Conservation (phyloP, 176 grass and related monocot species). For the Microstegium vimineum region DNA sequence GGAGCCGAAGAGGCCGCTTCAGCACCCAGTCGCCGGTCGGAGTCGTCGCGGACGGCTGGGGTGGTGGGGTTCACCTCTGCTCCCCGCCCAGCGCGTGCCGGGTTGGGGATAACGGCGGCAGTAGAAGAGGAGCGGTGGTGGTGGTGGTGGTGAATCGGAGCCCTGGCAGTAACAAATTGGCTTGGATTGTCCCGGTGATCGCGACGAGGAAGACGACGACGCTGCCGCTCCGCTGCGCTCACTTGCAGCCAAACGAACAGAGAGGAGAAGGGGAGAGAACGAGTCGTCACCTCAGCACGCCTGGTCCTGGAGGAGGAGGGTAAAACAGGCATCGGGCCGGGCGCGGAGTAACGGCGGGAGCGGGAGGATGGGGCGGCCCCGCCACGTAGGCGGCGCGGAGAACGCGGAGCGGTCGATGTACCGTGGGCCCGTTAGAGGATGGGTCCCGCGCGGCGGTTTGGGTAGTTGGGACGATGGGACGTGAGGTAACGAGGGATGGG, state of each 20-base stretch:
- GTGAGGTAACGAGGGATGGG: background rate
- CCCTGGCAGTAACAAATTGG: background rate
- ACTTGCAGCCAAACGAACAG: background rate
- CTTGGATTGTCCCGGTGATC: constrained; percentile 6
- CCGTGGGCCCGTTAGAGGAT: rapidly evolving
- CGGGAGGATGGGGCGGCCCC: background rate
- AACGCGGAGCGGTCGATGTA: background rate
- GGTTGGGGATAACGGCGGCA: background rate
- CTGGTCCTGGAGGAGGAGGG: background rate
- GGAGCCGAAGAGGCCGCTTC: background rate
- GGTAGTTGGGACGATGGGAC: background rate
- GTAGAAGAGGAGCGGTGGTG: background rate
- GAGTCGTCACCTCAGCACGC: background rate
- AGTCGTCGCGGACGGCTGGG: background rate
- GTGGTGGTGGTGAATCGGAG: background rate
- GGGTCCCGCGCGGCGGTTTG: background rate
- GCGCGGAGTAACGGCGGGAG: background rate
- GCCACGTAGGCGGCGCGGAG: background rate
- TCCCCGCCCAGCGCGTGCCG: background rate
- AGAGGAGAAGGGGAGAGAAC: background rate
- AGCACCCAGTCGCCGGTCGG: background rate
- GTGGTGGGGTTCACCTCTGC: background rate
- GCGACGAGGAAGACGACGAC: constrained; percentile 38
- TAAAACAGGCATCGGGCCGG: background rate
- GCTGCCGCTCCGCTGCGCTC: background rate